Evolutionary conservation across 2,329 filamentous ascomycete genomes (phyloP).

Genomic region (Verticillium albo-atrum): DNA sequence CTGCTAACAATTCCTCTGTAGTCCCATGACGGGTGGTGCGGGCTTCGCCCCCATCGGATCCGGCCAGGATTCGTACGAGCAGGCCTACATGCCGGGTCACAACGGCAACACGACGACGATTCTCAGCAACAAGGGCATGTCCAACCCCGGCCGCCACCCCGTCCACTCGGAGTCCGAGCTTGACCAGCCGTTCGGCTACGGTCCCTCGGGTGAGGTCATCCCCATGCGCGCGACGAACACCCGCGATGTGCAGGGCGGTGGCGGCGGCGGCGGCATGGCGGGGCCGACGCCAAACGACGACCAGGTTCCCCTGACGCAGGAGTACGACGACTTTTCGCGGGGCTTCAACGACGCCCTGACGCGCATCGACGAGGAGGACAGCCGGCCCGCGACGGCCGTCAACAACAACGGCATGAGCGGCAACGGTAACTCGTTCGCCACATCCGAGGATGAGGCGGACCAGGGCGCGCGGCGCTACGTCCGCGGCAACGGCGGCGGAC

Average conservation of each 20-base stretch:
- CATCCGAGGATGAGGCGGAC: conserved; percentile 1
- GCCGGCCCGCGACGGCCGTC: conserved; percentile 24
- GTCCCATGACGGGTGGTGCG: conserved; percentile 22
- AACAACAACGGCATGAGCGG: conserved; percentile 2
- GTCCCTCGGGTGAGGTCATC: conserved; percentile 7
- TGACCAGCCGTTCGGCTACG: conserved; percentile 4
- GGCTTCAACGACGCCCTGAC: conserved; percentile 36
- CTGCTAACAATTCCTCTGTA: conserved; percentile 16
- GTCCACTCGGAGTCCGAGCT: conserved; percentile 6
- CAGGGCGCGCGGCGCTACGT: conserved; percentile 11
- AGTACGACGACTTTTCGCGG: conserved; percentile 41
- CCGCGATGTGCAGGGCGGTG: too few species aligned
- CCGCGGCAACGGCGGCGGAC: conserved; percentile 27
- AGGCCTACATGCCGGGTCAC: conserved; percentile 10
- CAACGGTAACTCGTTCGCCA: neutral
- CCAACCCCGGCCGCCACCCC: conserved; percentile 1
- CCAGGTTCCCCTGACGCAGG: conserved; percentile 34
- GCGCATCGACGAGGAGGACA: conserved; percentile 31
- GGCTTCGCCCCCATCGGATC: conserved; percentile 18
- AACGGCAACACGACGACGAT: conserved; percentile 12
- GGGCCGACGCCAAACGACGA: conserved; percentile 24
- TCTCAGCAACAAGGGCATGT: conserved; percentile 4
- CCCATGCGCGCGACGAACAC: conserved; percentile 1
- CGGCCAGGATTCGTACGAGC: conserved; percentile 8
- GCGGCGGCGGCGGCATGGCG: conserved; percentile 2